Conservation (phyloP, 345 rosid genomes). For the Noccaea bulbosa region DNA sequence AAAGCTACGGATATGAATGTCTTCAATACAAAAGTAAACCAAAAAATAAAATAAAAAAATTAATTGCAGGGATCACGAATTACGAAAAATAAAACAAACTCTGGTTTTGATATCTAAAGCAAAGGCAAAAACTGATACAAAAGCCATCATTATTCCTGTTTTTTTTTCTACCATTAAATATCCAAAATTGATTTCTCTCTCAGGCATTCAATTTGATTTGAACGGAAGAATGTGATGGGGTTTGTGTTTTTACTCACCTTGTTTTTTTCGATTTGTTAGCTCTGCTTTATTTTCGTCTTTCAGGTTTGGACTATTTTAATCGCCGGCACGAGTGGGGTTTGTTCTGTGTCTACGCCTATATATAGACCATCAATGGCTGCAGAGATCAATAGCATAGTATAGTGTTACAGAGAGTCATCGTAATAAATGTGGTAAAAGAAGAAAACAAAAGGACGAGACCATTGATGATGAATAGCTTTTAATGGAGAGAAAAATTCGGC, state of each 20-base stretch:
- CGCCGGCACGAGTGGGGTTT: slow-evolving; percentile 44
- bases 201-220: slow-evolving; percentile 8
- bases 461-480: slow-evolving; percentile 28
- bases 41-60: slow-evolving; percentile 12
- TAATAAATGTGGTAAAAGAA: slow-evolving; percentile 13
- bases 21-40: neutral
- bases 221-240: neutral
- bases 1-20: slow-evolving; percentile 46
- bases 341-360: slow-evolving; percentile 40
- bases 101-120: slow-evolving; percentile 33
- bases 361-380: slow-evolving; percentile 42
- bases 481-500: slow-evolving; percentile 17
- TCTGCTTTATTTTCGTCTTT: neutral
- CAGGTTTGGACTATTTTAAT: slow-evolving; percentile 17
- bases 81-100: neutral
- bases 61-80: slow-evolving; percentile 29
- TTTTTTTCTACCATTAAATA: neutral
- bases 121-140: slow-evolving; percentile 30
- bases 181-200: neutral
- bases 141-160: slow-evolving; percentile 27
- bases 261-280: slow-evolving; percentile 12
- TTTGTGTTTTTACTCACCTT: slow-evolving; percentile 12
- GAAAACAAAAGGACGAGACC: neutral
- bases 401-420: slow-evolving; percentile 29
- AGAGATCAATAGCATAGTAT: slow-evolving; percentile 16